Evolutionary conservation across 768 basidiomycete species (phyloP), one percentile per base, ranked within the genome.

Genomic region (Termitomyces sp.): DNA sequence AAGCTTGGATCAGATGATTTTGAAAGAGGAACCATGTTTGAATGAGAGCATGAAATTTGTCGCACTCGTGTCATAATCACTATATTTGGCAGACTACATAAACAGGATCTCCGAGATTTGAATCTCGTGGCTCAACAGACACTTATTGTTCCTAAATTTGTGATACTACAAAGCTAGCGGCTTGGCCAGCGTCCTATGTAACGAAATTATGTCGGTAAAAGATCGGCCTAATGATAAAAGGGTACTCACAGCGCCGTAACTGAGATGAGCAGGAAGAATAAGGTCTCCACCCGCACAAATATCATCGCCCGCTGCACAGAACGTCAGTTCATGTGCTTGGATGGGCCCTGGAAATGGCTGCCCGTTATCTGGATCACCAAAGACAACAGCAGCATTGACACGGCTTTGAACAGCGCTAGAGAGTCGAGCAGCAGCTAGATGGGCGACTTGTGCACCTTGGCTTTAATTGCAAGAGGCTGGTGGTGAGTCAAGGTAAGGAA

Each of bases 381-480:
- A 66, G 9, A 64, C 63, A 24, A 66, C 62, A 17, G 42, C 63
- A 28, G 62, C 65, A 28, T 54, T 58, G 56, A 66, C 58, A n/a
- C 65, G 63, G 50, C 41, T 46, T 22, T 58, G 63, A 15, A 58
- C 54, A 14, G 61, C 28, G 10, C 70, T 45, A 3, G 74, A 71
- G 28, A 76, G 66, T 54, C 62, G 54, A 9, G 61, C 60, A 19
- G 71, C 73, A 15, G 74, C 71, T 10, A 71, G 66, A 51, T 75
- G 74, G 4, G 70, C 69, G 1, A 76, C 66, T 54, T 75, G 73
- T 8, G 66, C 69, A 22, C 69, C 68, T 63, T 70, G 69, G 43
- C 65, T 70, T 42, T 7, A 21, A 30, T 3, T 12, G 26, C n/a
- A 56, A 17, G 12, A 38, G 50, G 51, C 3, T 45, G 41, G 35